phyloP scores from a whole-genome alignment of 2,329 filamentous ascomycete genomes.

The Colletotrichum tropicicola region DNA sequence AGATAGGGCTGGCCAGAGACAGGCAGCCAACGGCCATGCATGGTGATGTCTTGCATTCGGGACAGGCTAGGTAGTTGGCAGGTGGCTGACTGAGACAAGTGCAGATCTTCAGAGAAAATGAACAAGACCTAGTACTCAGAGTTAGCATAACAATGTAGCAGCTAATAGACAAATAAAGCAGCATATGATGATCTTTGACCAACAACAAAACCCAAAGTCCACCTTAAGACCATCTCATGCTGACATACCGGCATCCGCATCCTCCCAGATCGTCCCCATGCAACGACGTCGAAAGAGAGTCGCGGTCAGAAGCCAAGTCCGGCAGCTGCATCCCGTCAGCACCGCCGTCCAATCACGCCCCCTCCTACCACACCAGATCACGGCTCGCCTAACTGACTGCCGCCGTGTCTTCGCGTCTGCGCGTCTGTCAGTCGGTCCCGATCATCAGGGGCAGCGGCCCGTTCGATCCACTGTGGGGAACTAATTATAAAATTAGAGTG shows the following conservation, averaged over 20 bases:
- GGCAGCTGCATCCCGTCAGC: background rate
- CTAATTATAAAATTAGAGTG: conserved; percentile 1
- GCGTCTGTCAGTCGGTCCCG: too few species aligned
- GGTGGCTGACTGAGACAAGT: background rate
- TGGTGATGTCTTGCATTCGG: too few species aligned
- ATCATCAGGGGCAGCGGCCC: background rate
- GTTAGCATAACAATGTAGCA: too few species aligned
- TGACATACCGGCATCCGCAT: background rate
- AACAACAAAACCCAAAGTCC: too few species aligned
- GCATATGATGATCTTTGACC: too few species aligned
- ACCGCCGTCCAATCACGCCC: background rate
- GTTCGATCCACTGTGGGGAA: conserved; percentile 6
- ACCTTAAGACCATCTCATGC: too few species aligned
- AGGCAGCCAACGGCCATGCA: too few species aligned
- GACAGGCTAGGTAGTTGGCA: background rate
- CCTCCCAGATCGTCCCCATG: background rate
- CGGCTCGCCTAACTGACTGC: background rate
- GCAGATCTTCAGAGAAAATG: too few species aligned
- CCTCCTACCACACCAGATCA: background rate
- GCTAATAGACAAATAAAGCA: too few species aligned
- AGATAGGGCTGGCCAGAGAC: too few species aligned
- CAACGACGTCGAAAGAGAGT: background rate
- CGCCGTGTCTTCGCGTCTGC: too few species aligned
- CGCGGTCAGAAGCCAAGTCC: background rate
- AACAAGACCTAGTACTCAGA: too few species aligned